Evolutionary conservation across 495 filamentous ascomycete genomes (phyloP).

Genomic region (Cercophora sp.): DNA sequence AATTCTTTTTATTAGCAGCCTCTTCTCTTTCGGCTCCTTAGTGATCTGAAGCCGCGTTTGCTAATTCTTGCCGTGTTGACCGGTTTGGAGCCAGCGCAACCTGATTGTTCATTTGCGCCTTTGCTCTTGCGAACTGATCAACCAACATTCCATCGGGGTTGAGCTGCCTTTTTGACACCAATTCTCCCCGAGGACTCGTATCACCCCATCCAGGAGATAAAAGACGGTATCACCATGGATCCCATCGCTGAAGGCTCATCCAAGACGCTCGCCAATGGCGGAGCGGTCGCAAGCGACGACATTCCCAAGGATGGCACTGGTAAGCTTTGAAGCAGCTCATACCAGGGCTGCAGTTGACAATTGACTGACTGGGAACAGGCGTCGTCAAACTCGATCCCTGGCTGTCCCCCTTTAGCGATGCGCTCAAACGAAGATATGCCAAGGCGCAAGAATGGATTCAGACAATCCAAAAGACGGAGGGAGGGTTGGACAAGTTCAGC

Average conservation of each 20-base stretch:
- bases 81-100: neutral
- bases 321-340: conserved; percentile 15
- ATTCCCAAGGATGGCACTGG: conserved; percentile 48
- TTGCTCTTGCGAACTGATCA: neutral
- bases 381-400: conserved; percentile 85
- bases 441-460: conserved; percentile 88
- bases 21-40: no score
- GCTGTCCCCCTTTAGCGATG: conserved; percentile 78
- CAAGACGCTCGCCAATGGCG: conserved; percentile 30
- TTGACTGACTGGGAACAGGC: conserved; percentile 53
- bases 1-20: no score
- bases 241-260: conserved; percentile 35
- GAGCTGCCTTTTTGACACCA: neutral
- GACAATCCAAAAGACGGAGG: conserved; percentile 75
- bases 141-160: conserved; percentile 1
- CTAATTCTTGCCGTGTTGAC: neutral
- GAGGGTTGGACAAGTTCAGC: conserved; percentile 89
- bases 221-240: conserved; percentile 25
- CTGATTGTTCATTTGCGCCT: conserved; percentile 3
- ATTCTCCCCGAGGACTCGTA: neutral
- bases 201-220: neutral
- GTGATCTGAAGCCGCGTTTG: neutral
- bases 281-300: conserved; percentile 28
- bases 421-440: conserved; percentile 68
- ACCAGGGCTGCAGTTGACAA: neutral